A percentile compares a stretch with the other conserved stretches of the same genome.
These are phyloP conservation scores for Leccinum subrobustum DNA, from an alignment of 1,284 basidiomycete genomes.

Conservation along the genomic window DNA sequence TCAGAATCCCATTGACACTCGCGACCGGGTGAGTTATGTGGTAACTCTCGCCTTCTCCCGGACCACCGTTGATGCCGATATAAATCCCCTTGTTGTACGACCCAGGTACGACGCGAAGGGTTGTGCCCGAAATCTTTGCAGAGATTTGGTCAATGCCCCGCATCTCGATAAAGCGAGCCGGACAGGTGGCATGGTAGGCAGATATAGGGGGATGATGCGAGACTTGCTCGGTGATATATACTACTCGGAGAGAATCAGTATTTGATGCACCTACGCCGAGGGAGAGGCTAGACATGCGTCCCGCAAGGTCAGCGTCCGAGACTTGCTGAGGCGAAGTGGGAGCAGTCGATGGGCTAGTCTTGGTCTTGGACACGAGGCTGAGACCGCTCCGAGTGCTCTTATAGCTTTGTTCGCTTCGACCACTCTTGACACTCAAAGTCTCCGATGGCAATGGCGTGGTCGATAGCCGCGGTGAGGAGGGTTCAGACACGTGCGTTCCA, in stretches of 20 bases:
- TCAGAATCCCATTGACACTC: conserved; percentile 87
- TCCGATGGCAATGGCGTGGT: conserved; percentile 38
- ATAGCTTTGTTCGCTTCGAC: conserved; percentile 45
- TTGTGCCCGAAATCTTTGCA: conserved; percentile 85
- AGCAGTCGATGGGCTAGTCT: conserved; percentile 53
- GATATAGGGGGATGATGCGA: conserved; percentile 97
- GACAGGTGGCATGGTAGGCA: conserved; percentile 81
- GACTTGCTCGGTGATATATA: conserved; percentile 81
- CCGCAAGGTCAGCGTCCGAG: conserved; percentile 42
- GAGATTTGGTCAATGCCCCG: conserved; percentile 89
- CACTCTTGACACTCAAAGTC: conserved; percentile 54
- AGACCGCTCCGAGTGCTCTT: conserved; percentile 57
- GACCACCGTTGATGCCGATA: conserved; percentile 71
- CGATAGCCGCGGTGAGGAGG: conserved; percentile 29
- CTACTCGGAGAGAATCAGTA: conserved; percentile 51
- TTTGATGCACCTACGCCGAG: conserved; percentile 39
- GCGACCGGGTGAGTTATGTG: conserved; percentile 90
- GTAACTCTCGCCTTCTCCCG: conserved; percentile 81
- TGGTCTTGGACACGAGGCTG: conserved; percentile 49
- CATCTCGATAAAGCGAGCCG: conserved; percentile 70
- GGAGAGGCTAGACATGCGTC: conserved; percentile 59
- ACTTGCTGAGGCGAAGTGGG: conserved; percentile 53
- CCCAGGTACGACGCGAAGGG: conserved; percentile 82
- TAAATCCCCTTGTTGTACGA: conserved; percentile 88
- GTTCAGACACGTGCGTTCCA: conserved; percentile 41